Base-by-base conservation (phyloP, 1,284 basidiomycete species). In the Microbotryum violaceum region DNA sequence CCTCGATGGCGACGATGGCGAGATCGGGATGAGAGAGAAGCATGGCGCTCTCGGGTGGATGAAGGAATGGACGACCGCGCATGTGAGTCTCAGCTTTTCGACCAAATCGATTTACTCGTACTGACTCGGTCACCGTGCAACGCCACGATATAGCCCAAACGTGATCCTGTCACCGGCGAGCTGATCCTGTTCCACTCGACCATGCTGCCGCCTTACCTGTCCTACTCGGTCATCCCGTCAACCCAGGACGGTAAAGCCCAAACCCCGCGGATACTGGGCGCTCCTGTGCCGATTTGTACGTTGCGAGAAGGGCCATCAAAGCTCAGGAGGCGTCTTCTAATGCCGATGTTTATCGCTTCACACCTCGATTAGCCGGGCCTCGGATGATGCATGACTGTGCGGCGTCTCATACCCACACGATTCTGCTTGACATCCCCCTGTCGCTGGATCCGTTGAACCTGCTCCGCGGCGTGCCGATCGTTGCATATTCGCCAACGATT, bases 301-400 rank as follows among this genome's bases (percentile, higher is more conserved):
- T 37, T 50, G 44, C 5, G 62, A 64, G 29, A 56, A 46, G 4
- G 44, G 53, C 37, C 57, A 31, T 42, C 9, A 42, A 42, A 10
- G 0, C 0, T 42, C 14, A 42, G 37, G 6, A 12, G 18, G 12
- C 1, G 3, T 4, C 37, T 18, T 16, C 16, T 42, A 18, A 42
- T 42, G 12, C 16, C 4, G 37, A 42, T 18, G 2, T 42, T 16
- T 42, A 42, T 14, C 54, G 64, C 14, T 49, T 68, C 6, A 70
- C 74, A 4, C 65, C 65, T 12, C 73, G 70, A 10, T 49, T 73
- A 46, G 56, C 63, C 6, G 71, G 73, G 27, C 73, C 75, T 20
- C 72, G 73, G 69, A 77, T 79, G 76, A 79, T 80, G 78, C 79
- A 80, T 69, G 79, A 81, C 69, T 79, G 79, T 67, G 79, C 74